These are phyloP conservation scores for Darksidea phi DNA, from an alignment of 495 filamentous ascomycete species.

Conservation along the genomic window DNA sequence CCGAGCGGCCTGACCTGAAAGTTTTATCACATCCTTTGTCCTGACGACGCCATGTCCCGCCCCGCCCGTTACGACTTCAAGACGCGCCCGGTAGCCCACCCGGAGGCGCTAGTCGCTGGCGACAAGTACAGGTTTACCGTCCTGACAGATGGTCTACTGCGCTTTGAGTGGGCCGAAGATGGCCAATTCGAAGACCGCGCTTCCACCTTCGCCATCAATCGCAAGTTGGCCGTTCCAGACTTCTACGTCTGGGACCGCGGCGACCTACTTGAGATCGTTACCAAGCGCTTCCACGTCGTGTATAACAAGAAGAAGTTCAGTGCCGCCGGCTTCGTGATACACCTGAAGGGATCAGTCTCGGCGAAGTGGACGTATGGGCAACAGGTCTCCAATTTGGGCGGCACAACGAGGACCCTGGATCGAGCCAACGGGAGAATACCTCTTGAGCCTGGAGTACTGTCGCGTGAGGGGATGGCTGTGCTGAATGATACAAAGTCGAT, in stretches of 20 bases:
- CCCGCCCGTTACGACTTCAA: conserved; percentile 48
- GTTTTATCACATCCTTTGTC: not conserved
- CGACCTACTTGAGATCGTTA: conserved; percentile 51
- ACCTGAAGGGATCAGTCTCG: conserved; percentile 42
- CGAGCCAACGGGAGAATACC: conserved; percentile 50
- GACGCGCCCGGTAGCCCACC: conserved; percentile 48
- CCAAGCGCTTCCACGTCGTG: conserved; percentile 50
- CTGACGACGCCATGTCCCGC: conserved; percentile 19
- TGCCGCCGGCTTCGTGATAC: conserved; percentile 45
- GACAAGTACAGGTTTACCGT: conserved; percentile 56
- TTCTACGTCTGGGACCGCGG: conserved; percentile 47
- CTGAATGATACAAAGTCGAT: conserved; percentile 59
- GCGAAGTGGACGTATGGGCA: conserved; percentile 51
- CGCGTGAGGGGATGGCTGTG: conserved; percentile 48
- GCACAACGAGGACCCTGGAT: conserved; percentile 56
- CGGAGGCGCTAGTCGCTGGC: conserved; percentile 50
- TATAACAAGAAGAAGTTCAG: conserved; percentile 56
- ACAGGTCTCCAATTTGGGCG: conserved; percentile 45
- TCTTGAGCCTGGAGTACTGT: conserved; percentile 52
- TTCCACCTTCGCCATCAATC: conserved; percentile 56
- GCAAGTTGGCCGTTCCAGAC: conserved; percentile 49
- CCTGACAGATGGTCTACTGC: conserved; percentile 52
- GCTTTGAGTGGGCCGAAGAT: conserved; percentile 60
- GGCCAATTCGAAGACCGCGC: conserved; percentile 57
- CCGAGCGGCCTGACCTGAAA: not conserved